Evolutionary conservation across 305 asterid species (phyloP), one percentile per base, ranked within the genome.

Genomic region (Rubia peregrina): DNA sequence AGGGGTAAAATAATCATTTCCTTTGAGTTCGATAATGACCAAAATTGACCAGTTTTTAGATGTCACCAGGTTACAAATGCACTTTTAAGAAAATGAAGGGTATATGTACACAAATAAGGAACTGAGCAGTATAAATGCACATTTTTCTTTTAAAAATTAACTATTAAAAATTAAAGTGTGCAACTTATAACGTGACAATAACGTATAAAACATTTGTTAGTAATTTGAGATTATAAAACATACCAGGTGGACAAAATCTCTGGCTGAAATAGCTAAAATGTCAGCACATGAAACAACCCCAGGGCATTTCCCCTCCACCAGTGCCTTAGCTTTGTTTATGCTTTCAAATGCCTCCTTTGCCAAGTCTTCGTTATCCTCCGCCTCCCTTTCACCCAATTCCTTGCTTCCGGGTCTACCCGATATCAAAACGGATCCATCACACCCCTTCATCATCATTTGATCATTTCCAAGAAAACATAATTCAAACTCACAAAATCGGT

Each of bases 201-300:
- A 21, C 21, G 62, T 40, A 21, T 19, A 43, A 33, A 33, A 33
- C 38, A 2, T 33, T 33, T 33, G 38, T 33, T 33, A 33, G 38
- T 2, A 33, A 33, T 33, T 33, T 33, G 38, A 33, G 38, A 33
- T 33, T 33, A 33, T 12, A 7, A 44, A 44, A 49, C 16, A 88
- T 71, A 94, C 98, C 88, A 87, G 80, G 74, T 94, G 96, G 71
- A 91, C 90, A 76, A 88, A 94, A 76, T 94, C 96, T 80, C 99
- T 81, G 60, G 99, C 89, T 3, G 99, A 96, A 79, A 94, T 76
- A 30, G 97, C 97, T 61, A 94, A 90, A 38, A 94, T 89, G 82
- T 94, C 99, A 0, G 99, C 96, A 71, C 99, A 94, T 1, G 99
- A 94, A 42, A 94, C 97, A 51, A 87, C 80, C 59, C 96, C 96